Conservation (phyloP, 2,329 filamentous ascomycete species). For the Fulvia fulva region DNA sequence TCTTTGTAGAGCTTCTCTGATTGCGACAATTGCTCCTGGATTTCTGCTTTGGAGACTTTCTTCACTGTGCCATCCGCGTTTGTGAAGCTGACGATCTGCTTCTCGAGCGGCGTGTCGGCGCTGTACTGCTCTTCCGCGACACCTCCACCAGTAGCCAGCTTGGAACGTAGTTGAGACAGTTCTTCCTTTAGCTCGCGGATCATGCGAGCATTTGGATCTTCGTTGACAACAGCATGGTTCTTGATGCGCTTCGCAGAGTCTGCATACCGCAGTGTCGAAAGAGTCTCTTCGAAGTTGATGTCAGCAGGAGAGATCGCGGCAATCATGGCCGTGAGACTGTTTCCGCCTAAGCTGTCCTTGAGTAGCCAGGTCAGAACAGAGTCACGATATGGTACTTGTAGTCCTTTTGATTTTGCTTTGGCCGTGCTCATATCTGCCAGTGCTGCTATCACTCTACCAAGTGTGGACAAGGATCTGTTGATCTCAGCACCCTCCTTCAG, state of each 20-base stretch:
- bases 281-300: slow-evolving; percentile 97
- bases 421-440: slow-evolving; percentile 83
- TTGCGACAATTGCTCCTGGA: slow-evolving; percentile 91
- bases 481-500: slow-evolving; percentile 98
- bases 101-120: slow-evolving; percentile 84
- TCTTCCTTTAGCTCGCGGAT: slow-evolving; percentile 97
- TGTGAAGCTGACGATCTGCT: slow-evolving; percentile 95
- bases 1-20: slow-evolving; percentile 95
- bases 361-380: slow-evolving; percentile 93
- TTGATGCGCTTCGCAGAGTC: slow-evolving; percentile 98
- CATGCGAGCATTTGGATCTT: slow-evolving; percentile 98
- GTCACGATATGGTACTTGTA: slow-evolving; percentile 92
- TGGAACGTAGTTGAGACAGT: slow-evolving; percentile 76
- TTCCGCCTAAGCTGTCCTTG: slow-evolving; percentile 94
- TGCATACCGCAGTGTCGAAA: slow-evolving; percentile 92
- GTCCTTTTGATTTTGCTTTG: slow-evolving; percentile 76
- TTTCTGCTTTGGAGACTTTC: slow-evolving; percentile 97
- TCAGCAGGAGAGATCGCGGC: slow-evolving; percentile 96
- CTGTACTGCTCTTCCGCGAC: slow-evolving; percentile 76
- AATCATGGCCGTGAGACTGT: slow-evolving; percentile 99
- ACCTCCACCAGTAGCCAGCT: slow-evolving; percentile 56
- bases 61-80: slow-evolving; percentile 80
- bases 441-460: slow-evolving; percentile 95
- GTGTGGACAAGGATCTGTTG: slow-evolving; percentile 91
- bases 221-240: slow-evolving; percentile 98